Conservation (phyloP, 1,284 basidiomycete genomes). For the Ganoderma lingzhi region DNA sequence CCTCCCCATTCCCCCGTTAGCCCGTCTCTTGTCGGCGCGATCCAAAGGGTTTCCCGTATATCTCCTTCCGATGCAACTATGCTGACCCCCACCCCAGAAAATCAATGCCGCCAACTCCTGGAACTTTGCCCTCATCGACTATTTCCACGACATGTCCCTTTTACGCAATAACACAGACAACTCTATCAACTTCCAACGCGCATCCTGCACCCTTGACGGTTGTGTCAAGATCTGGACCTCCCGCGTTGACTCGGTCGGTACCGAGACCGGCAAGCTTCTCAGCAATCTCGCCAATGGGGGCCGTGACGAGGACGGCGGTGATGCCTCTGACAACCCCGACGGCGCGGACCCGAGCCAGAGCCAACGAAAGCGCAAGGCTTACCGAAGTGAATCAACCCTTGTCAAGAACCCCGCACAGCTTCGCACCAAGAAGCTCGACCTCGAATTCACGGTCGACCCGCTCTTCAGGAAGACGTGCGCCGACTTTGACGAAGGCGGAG, state of each 20-base stretch:
- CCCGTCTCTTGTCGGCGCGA: neutral
- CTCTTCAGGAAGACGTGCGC: constrained; percentile 98
- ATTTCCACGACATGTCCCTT: constrained; percentile 99
- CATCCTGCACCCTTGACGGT: constrained; percentile 96
- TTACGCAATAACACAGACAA: constrained; percentile 91
- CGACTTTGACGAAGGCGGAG: constrained; percentile 98
- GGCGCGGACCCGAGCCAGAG: constrained; percentile 57
- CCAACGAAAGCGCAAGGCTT: constrained; percentile 68
- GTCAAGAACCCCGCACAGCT: constrained; percentile 86
- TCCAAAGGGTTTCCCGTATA: neutral
- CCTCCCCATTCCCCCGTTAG: neutral
- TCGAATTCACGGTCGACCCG: constrained; percentile 97
- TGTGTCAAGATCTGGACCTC: constrained; percentile 99
- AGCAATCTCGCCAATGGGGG: constrained; percentile 87
- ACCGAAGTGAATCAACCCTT: constrained; percentile 81
- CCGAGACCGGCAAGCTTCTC: constrained; percentile 95
- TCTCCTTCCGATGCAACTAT: neutral
- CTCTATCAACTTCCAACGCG: constrained; percentile 98
- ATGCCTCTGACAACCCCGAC: constrained; percentile 68
- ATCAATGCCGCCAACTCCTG: constrained; percentile 98
- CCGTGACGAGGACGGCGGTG: constrained; percentile 63
- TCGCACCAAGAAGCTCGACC: constrained; percentile 91
- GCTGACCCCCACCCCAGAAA: constrained; percentile 70
- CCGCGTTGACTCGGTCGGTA: constrained; percentile 96
- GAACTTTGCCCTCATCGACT: constrained; percentile 98